Conservation (phyloP, 2,329 filamentous ascomycete species). For the Aaosphaeria pasadenensis region DNA sequence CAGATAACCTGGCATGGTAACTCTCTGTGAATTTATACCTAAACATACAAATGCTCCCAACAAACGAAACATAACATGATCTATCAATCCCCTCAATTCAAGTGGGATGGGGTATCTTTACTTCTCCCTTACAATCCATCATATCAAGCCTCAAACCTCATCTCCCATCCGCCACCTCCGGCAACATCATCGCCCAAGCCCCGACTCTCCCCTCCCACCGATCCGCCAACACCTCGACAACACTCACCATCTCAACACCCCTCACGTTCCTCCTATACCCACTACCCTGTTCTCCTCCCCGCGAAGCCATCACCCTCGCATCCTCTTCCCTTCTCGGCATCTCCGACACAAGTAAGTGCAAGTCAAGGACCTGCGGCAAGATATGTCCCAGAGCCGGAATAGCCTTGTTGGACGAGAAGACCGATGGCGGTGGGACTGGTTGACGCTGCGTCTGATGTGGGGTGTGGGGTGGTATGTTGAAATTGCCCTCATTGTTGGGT, state of each 20-base stretch:
- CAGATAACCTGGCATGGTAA: too few relatives aligned
- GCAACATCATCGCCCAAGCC: constrained; percentile 27
- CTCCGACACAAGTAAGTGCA: constrained; percentile 40
- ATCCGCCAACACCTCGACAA: constrained; percentile 47
- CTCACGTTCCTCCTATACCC: constrained; percentile 11
- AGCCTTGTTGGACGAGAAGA: constrained; percentile 38
- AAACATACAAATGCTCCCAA: too few relatives aligned
- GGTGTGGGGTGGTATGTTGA: not conserved
- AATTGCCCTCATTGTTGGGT: not conserved
- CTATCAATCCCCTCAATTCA: too few relatives aligned
- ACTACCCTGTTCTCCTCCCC: constrained; percentile 6
- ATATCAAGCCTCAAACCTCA: too few relatives aligned
- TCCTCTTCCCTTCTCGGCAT: constrained; percentile 35
- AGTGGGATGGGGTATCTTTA: too few relatives aligned
- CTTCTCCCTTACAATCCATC: too few relatives aligned
- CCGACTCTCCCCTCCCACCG: constrained; percentile 35
- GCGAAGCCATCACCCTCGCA: constrained; percentile 29
- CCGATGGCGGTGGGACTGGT: constrained; percentile 26
- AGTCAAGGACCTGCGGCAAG: constrained; percentile 36
- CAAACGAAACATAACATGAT: too few relatives aligned
- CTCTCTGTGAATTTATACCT: too few relatives aligned
- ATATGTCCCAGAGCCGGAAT: constrained; percentile 39
- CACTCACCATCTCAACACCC: constrained; percentile 27
- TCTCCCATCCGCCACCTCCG: too few relatives aligned
- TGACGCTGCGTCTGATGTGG: too few relatives aligned